Percentiles rank a stretch among this genome's conserved stretches.
Conservation (phyloP, 495 filamentous ascomycete genomes). For the Aspergillus panamensis region DNA sequence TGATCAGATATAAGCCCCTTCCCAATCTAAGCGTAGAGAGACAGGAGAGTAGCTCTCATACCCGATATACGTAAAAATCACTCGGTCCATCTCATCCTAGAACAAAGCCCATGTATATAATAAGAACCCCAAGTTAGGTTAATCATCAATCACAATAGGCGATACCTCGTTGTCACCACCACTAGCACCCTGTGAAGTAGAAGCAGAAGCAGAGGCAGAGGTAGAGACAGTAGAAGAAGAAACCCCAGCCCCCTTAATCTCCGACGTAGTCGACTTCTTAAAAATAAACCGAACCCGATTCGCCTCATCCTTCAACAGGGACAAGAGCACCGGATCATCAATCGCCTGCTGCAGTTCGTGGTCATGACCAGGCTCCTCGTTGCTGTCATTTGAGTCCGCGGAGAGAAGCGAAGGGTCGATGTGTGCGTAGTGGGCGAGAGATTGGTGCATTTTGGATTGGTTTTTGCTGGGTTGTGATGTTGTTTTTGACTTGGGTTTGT, state of each 20-base stretch:
- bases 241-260: slow-evolving; percentile 16
- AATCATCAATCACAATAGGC: neutral
- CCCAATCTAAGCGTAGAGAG: neutral
- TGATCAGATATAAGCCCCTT: neutral
- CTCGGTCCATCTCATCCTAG: neutral
- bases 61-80: neutral
- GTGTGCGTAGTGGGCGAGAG: slow-evolving; percentile 65
- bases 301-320: slow-evolving; percentile 57
- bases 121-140: neutral
- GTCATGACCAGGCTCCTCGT: neutral
- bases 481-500: slow-evolving; percentile 6
- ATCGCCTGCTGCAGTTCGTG: slow-evolving; percentile 38
- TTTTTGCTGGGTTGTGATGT: slow-evolving; percentile 11
- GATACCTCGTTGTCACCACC: neutral
- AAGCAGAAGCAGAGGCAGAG: neutral
- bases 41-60: neutral
- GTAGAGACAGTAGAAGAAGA: neutral
- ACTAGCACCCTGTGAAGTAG: neutral
- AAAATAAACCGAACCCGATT: slow-evolving; percentile 64
- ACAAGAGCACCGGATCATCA: slow-evolving; percentile 61
- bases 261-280: slow-evolving; percentile 50
- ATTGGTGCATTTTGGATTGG: slow-evolving; percentile 49
- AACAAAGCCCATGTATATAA: neutral
- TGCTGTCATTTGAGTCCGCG: too few relatives aligned
- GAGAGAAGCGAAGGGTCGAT: slow-evolving; percentile 53